Percentiles rank a stretch among this genome's conserved stretches.
Evolutionary conservation across 2,329 filamentous ascomycete genomes (phyloP).

Genomic region (Trichoderma polysporum): DNA sequence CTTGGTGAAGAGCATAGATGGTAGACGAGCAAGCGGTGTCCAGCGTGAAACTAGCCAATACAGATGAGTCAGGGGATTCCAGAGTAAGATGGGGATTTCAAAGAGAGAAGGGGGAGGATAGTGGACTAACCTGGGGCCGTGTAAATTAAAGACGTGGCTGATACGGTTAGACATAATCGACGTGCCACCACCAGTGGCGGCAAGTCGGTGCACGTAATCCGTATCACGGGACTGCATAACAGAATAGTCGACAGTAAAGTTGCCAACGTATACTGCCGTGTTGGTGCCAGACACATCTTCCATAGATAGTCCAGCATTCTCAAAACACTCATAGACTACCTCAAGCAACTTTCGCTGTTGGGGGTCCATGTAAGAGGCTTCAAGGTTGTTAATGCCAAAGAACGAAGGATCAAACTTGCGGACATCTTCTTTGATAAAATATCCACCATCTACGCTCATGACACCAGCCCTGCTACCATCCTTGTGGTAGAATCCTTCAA

Average conservation of each 20-base stretch:
- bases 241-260: constrained; percentile 18
- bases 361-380: constrained; percentile 28
- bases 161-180: constrained; percentile 33
- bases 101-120: not conserved
- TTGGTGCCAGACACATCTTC: constrained; percentile 13
- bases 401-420: constrained; percentile 12
- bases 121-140: constrained; percentile 31
- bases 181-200: constrained; percentile 32
- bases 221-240: constrained; percentile 25
- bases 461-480: constrained; percentile 9
- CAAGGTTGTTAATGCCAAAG: constrained; percentile 10
- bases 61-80: not conserved
- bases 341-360: constrained; percentile 34
- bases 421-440: constrained; percentile 25
- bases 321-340: constrained; percentile 32
- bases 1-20: constrained; percentile 28
- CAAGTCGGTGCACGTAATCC: constrained; percentile 2
- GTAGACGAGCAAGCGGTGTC: constrained; percentile 39
- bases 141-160: constrained; percentile 33
- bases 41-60: constrained; percentile 7
- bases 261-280: constrained; percentile 20
- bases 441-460: constrained; percentile 26
- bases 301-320: constrained; percentile 20
- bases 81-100: not conserved
- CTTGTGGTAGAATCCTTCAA: constrained; percentile 22